Conservation (phyloP, 1,139 yeast genomes). For the Kodamaea ohmeri region DNA sequence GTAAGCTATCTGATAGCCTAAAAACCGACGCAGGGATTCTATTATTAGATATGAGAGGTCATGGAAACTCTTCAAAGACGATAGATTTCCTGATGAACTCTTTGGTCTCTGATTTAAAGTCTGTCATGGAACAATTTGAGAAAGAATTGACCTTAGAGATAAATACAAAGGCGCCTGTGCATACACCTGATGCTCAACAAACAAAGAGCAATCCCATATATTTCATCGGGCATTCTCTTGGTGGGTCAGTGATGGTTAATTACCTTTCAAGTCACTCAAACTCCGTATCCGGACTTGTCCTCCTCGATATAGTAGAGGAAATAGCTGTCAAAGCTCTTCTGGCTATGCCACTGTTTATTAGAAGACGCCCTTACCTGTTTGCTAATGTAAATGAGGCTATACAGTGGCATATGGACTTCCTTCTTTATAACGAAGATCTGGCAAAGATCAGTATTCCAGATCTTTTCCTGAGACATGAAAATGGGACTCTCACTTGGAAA, state of each 20-base stretch:
- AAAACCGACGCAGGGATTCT: slow-evolving; percentile 54
- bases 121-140: slow-evolving; percentile 40
- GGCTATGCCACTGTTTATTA: slow-evolving; percentile 64
- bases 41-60: slow-evolving; percentile 80
- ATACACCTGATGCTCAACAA: neutral
- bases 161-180: no score
- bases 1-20: slow-evolving; percentile 38
- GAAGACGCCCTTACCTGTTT: slow-evolving; percentile 61
- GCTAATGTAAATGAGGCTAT: slow-evolving; percentile 55
- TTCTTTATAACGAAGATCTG: slow-evolving; percentile 57
- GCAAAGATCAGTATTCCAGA: slow-evolving; percentile 81
- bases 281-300: slow-evolving; percentile 53
- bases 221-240: slow-evolving; percentile 86
- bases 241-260: slow-evolving; percentile 78
- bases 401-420: slow-evolving; percentile 70
- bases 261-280: slow-evolving; percentile 18
- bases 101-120: slow-evolving; percentile 56
- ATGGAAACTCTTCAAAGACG: slow-evolving; percentile 47
- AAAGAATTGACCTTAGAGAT: neutral
- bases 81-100: slow-evolving; percentile 48
- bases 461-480: slow-evolving; percentile 32
- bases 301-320: slow-evolving; percentile 93
- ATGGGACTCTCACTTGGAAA: slow-evolving; percentile 49
- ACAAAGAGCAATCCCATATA: slow-evolving; percentile 25
- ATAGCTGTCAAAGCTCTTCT: slow-evolving; percentile 71